Evolutionary conservation across 2,329 filamentous ascomycete species (phyloP), one percentile per base, ranked within the genome.

Genomic region (Tolypocladium amazonense): DNA sequence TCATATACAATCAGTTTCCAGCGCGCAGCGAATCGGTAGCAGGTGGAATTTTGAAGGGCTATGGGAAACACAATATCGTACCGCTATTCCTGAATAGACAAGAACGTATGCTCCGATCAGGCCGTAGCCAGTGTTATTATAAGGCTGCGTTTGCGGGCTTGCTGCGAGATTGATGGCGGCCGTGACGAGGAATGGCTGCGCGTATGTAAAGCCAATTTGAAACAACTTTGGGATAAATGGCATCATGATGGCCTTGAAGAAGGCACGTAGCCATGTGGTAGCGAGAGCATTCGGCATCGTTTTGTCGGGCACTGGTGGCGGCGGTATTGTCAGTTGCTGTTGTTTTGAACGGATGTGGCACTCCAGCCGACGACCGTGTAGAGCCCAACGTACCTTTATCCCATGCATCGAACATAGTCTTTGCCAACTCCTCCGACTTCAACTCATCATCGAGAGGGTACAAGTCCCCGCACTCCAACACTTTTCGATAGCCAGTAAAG

Each of bases 401-500:
- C 67, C 67, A 69, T 37, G 59, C 63, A 2, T 64, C 57, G 0
- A 58, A 55, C 6, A 68, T 58, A 33, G 45, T 59, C n/a, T 55
- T 62, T 41, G 62, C 65, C 30, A 65, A 59, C 11, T 56, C 53
- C 18, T 61, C 58, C 1, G 63, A 63, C 25, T 62, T 56, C 35
- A 68, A 58, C n/a, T 62, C 57, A 11, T 62, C 55, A 18, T 68
- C 66, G 8, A 69, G 61, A 18, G 62, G 61, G 41, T 64, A 68
- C 25, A 69, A 52, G 45, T 69, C 78, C 9, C 77, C 73, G 0
- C 81, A 69, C 0, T 67, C 64, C 7, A 82, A 63, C 4, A 72
- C 56, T 68, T 66, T 57, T 23, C 57, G 58, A 56, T 61, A 64
- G 15, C 64, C 64, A 7, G 56, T n/a, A 12, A 68, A 71, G 57